Conservation (phyloP, 2,329 filamentous ascomycete species). For the Calonectria pauciramosa region DNA sequence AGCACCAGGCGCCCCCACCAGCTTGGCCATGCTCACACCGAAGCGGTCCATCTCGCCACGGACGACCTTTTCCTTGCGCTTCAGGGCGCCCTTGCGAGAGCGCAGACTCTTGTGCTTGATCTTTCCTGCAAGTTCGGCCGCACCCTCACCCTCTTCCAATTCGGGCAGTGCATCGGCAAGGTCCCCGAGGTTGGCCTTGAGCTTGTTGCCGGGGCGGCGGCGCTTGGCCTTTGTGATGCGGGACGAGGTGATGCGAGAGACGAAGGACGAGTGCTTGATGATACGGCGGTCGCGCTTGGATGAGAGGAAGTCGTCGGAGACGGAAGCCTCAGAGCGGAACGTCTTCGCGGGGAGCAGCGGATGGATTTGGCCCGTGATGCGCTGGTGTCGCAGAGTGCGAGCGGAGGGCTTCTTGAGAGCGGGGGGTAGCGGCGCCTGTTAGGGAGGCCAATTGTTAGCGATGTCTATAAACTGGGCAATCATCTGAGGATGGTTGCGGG, state of each 20-base stretch:
- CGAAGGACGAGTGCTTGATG: constrained; percentile 85
- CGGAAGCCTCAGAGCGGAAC: constrained; percentile 64
- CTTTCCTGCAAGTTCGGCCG: constrained; percentile 66
- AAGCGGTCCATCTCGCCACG: constrained; percentile 87
- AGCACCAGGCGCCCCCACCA: constrained; percentile 62
- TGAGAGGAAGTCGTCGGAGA: constrained; percentile 72
- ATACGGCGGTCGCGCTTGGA: constrained; percentile 87
- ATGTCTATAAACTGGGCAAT: rapidly evolving
- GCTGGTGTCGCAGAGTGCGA: constrained; percentile 67
- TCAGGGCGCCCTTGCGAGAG: constrained; percentile 83
- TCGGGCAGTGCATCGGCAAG: constrained; percentile 86
- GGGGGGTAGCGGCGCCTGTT: constrained; percentile 49
- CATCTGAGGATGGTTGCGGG: neutral
- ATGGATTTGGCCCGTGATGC: constrained; percentile 63
- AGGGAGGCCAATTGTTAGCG: neutral
- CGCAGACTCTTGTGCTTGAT: constrained; percentile 82
- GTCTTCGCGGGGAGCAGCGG: constrained; percentile 66
- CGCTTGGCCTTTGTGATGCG: constrained; percentile 40
- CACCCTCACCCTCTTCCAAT: constrained; percentile 61
- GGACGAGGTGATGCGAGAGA: constrained; percentile 35
- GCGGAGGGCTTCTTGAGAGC: constrained; percentile 68
- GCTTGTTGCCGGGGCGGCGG: constrained; percentile 79
- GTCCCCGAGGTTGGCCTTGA: constrained; percentile 80
- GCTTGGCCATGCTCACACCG: constrained; percentile 82
- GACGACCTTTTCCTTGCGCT: constrained; percentile 85